Percentiles rank a stretch among this genome's conserved stretches.
phyloP scores from a whole-genome alignment of 768 basidiomycete species.

The Suillus fuscotomentosus region DNA sequence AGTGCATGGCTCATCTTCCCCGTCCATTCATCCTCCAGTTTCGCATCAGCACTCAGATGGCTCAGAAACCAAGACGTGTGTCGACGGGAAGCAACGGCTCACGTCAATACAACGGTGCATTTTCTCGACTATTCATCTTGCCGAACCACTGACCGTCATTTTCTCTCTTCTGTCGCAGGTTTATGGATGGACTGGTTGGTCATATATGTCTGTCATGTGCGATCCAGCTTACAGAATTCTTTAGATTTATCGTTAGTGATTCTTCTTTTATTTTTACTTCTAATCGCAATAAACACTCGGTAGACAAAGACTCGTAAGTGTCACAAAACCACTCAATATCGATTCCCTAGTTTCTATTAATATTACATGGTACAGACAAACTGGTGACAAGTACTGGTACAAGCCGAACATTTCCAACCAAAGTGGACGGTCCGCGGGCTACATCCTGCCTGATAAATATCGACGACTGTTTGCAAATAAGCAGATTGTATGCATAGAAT shows the following conservation, averaged over 20 bases:
- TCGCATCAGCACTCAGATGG: conserved; percentile 57
- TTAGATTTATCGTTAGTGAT: conserved; percentile 56
- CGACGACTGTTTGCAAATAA: conserved; percentile 65
- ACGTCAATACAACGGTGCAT: conserved; percentile 70
- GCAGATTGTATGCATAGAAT: conserved; percentile 82
- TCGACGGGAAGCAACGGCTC: conserved; percentile 80
- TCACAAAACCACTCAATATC: background rate
- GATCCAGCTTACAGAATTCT: conserved; percentile 1
- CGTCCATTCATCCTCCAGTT: conserved; percentile 34
- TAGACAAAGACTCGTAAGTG: conserved; percentile 48
- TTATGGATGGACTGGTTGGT: conserved; percentile 69
- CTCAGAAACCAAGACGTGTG: conserved; percentile 62
- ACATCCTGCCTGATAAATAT: conserved; percentile 53
- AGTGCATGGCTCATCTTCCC: background rate
- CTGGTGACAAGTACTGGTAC: conserved; percentile 52
- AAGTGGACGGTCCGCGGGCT: conserved; percentile 19
- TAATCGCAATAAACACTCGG: conserved; percentile 2
- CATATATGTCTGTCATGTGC: conserved; percentile 3
- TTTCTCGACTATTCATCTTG: background rate
- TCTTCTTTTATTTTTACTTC: background rate
- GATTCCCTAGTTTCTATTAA: background rate
- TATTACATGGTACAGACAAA: conserved; percentile 9
- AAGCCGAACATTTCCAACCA: conserved; percentile 24
- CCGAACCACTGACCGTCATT: conserved; percentile 1
- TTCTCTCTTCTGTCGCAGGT: conserved; percentile 34